Base-by-base conservation (phyloP, 2,329 filamentous ascomycete species). In the Tolypocladium sp. region DNA sequence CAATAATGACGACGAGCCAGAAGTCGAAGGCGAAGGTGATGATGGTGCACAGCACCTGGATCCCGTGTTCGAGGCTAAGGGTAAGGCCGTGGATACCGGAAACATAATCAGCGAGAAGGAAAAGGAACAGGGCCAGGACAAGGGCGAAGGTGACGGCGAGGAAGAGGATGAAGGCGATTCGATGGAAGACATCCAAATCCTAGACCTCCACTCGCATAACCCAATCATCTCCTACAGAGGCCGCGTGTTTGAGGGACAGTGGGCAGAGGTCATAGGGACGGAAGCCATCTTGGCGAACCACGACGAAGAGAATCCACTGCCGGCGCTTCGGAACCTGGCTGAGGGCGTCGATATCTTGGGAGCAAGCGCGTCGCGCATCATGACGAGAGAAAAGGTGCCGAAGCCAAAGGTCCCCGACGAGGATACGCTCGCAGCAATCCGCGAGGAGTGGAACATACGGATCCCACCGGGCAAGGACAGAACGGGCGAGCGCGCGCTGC, bases 241-340 rank as follows among this genome's bases (percentile, higher is more conserved):
- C 37, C 84, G 87, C 62, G 77, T 95, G 27, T 94, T 92, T 69
- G 86, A 85, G 63, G 93, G 91, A 63, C 77, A 84, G 53, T 97
- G 93, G 93, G 83, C 85, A 13, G 85, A 90, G 62, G 88, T 91
- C 61, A 83, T 96, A 51, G 93, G 93, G 41, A 96, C 92, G 0
- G 91, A 95, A 65, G 77, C 92, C 63, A 82, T 96, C 49, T 88
- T 97, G 66, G 81, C 80, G 1, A 74, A 73, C 20, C 81, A 79
- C 57, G 66, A 73, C 44, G 58, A 60, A 17, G 22, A 35, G 4
- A 25, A 58, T 25, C 35, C 62, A 22, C 70, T 79, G 2, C 77
- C 79, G 4, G 69, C 71, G 22, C 69, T 80, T 35, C 79, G 77
- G 27, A 74, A 77, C 27, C 78, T 82, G 30, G 75, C 73, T 41